These are phyloP conservation scores for Galeopsis tetrahit DNA, from an alignment of 257 asterid genomes.

Conservation along the genomic window DNA sequence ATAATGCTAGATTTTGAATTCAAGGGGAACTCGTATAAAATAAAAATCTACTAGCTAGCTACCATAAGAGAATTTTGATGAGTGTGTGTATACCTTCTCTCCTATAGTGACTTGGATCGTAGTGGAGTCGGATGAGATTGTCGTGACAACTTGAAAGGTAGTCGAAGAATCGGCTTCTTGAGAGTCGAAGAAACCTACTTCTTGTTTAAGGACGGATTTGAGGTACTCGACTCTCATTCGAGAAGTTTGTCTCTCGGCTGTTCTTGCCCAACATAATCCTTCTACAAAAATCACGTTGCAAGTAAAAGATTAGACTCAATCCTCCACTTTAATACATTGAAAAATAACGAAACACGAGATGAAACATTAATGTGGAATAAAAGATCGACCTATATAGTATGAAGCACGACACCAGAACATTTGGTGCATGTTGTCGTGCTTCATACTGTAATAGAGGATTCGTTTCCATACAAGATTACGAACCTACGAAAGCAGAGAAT, in stretches of 20 bases:
- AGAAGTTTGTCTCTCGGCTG: constrained; percentile 91
- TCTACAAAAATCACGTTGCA: constrained; percentile 45
- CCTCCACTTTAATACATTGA: background rate
- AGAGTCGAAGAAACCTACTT: constrained; percentile 84
- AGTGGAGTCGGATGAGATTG: constrained; percentile 71
- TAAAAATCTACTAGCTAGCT: too few relatives aligned
- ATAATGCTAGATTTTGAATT: too few relatives aligned
- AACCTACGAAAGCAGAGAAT: constrained; percentile 78
- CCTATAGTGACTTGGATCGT: constrained; percentile 73
- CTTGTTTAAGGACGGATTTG: constrained; percentile 75
- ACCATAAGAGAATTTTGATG: too few relatives aligned
- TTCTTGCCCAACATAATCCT: constrained; percentile 92
- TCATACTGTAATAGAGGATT: background rate
- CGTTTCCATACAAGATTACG: constrained; percentile 1
- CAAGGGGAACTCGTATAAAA: too few relatives aligned
- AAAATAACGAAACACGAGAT: too few relatives aligned
- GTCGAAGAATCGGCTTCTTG: constrained; percentile 75
- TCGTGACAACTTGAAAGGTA: constrained; percentile 69
- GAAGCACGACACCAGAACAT: background rate
- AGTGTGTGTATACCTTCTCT: constrained; percentile 72
- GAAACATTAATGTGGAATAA: too few relatives aligned
- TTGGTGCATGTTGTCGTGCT: background rate
- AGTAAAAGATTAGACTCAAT: background rate
- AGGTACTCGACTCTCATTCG: constrained; percentile 89
- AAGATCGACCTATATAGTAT: background rate